Evolutionary conservation across 306 rosid genomes (phyloP).

Genomic region (Vigna hirtella): DNA sequence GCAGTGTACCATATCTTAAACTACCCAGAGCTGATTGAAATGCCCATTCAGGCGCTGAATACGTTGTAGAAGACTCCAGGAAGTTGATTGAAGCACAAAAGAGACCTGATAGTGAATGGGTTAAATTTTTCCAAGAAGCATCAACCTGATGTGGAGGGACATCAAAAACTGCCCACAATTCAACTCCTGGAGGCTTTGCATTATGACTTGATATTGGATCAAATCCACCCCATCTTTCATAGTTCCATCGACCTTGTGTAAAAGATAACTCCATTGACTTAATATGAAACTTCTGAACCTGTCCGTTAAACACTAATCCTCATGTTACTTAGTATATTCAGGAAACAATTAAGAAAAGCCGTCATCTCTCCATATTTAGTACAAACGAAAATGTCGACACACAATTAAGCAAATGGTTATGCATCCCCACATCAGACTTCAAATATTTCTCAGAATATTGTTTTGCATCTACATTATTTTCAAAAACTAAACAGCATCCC

Average conservation of each 20-base stretch:
- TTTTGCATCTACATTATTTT: background rate
- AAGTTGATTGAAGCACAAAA: slow-evolving; percentile 97
- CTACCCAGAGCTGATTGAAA: slow-evolving; percentile 66
- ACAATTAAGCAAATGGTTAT: background rate
- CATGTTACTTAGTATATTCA: slow-evolving; percentile 47
- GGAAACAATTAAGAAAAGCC: background rate
- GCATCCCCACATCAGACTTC: background rate
- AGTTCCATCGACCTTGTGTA: slow-evolving; percentile 98
- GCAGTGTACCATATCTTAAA: slow-evolving; percentile 87
- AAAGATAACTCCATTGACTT: slow-evolving; percentile 93
- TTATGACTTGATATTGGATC: slow-evolving; percentile 88
- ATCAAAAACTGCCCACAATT: slow-evolving; percentile 94
- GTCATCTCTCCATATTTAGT: background rate
- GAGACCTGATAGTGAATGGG: slow-evolving; percentile 89
- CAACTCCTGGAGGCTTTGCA: slow-evolving; percentile 97
- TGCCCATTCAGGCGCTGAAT: slow-evolving; percentile 81
- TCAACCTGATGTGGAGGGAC: slow-evolving; percentile 74
- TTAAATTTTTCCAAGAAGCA: slow-evolving; percentile 88
- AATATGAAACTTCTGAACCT: slow-evolving; percentile 81
- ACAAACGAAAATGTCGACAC: background rate
- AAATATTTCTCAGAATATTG: background rate
- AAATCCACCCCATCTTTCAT: slow-evolving; percentile 94
- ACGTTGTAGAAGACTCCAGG: slow-evolving; percentile 85
- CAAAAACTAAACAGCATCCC: background rate
- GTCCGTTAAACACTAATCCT: slow-evolving; percentile 56